Evolutionary conservation across 805 yeast species (phyloP).

Genomic region (Ogataea polymorpha): DNA sequence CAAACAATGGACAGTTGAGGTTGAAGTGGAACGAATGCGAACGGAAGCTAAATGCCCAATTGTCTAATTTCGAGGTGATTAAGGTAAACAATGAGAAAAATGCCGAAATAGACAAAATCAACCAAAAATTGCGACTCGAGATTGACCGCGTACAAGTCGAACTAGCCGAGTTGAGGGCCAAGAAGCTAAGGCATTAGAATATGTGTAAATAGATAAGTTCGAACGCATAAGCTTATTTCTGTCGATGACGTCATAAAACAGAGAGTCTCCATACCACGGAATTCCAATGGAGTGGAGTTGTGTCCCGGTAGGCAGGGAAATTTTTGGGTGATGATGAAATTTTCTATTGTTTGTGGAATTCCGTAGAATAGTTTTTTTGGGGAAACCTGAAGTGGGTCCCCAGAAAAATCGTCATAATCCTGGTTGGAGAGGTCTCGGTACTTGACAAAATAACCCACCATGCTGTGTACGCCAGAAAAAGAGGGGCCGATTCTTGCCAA

Average conservation of each 20-base stretch:
- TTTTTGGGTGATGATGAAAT: background rate
- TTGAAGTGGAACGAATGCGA: conserved; percentile 12
- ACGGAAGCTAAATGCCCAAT: conserved; percentile 19
- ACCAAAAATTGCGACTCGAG: conserved; percentile 26
- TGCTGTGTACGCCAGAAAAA: background rate
- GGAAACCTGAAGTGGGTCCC: background rate
- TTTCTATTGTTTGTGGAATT: conserved; percentile 8
- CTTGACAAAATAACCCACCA: background rate
- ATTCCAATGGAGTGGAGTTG: conserved; percentile 4
- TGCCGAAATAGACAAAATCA: conserved; percentile 26
- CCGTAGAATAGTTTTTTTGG: conserved; percentile 6
- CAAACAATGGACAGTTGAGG: conserved; percentile 19
- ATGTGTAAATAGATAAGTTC: background rate
- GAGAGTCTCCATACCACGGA: conserved; percentile 1
- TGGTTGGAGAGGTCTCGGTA: background rate
- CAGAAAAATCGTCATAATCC: conserved; percentile 1
- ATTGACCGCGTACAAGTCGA: conserved; percentile 25
- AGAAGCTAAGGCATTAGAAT: background rate
- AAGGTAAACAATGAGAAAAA: conserved; percentile 32
- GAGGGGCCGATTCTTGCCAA: conserved; percentile 3
- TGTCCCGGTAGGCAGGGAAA: background rate
- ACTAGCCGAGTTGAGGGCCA: conserved; percentile 15
- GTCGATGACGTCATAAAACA: background rate
- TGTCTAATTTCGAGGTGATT: conserved; percentile 33
- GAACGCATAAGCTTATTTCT: background rate